Base-by-base conservation (phyloP, 805 yeast species). In the Barnettozyma sucrosica region DNA sequence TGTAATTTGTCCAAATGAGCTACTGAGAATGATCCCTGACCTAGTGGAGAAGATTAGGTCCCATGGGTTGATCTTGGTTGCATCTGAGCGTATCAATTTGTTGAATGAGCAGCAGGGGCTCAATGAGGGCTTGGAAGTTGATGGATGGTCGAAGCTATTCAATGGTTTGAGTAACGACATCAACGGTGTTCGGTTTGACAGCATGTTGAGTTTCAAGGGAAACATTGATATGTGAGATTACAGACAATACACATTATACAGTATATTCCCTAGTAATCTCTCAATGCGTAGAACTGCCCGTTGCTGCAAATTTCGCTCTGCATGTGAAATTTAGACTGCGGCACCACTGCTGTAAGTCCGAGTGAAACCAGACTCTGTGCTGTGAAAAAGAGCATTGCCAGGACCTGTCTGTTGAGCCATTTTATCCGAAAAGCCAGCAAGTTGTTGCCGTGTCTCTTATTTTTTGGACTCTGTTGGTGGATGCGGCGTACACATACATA, bases 11-110 rank as follows among this genome's bases (percentile, higher is more conserved):
- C 89, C 95, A 0, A 75, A 80, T 24, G 82, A 83, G 47, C 61
- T 93, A 46, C 68, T 92, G 48, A 69, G 75, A 34, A 68, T 89
- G 25, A 89, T 89, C 39, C 95, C 95, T 0, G 81, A 83, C 45
- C 66, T 90, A 36, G 77, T 85, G 7, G 85, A 84, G 33, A 75
- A 85, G 25, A 83, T 92, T 14, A 73, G 95, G 50, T 80, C 85
- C 2, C 74, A 84, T 47, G 98, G 98, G 0, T 72, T 92, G 53
- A 80, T 92, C 44, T 69, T 92, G 41, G 92, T 90, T n/a, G 92
- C 89, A 2, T 70, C 82, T 0, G 71, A 73, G 45, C 39, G 47
- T 25, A 76, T 71, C 45, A 63, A 65, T 18, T 49, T 49, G 13
- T 54, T 56, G 26, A 55, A 52, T 24, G 48, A 50, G 16, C 57